Conservation (phyloP, 345 rosid genomes). For the Eucalyptus victrix region DNA sequence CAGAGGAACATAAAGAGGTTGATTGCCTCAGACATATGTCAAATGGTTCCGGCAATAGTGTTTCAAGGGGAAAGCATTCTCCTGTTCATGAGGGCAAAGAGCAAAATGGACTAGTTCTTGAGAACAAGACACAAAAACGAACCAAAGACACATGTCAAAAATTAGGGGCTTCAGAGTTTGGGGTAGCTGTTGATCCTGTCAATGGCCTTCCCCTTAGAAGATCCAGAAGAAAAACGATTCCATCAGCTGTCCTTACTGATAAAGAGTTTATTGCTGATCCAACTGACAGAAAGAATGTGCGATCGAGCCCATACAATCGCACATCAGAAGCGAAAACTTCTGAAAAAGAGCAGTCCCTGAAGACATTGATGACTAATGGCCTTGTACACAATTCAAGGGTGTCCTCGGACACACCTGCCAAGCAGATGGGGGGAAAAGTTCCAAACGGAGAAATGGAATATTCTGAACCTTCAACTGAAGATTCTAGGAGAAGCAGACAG, state of each 20-base stretch:
- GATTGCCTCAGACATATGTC: neutral
- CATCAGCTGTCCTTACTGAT: neutral
- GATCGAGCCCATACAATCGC: neutral
- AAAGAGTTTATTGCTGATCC: neutral
- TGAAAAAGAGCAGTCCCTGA: neutral
- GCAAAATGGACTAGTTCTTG: neutral
- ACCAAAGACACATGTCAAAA: neutral
- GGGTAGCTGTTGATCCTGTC: conserved; percentile 1
- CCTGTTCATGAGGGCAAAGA: neutral
- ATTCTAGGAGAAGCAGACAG: neutral
- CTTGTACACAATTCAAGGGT: neutral
- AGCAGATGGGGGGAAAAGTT: neutral
- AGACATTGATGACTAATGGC: neutral
- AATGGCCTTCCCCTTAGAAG: conserved; percentile 3
- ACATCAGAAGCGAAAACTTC: neutral
- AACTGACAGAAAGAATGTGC: neutral
- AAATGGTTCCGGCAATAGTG: neutral
- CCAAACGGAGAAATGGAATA: neutral
- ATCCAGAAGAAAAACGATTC: conserved; percentile 7
- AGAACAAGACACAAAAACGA: neutral
- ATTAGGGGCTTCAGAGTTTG: neutral
- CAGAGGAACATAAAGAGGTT: neutral
- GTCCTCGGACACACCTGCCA: neutral
- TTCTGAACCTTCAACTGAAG: neutral
- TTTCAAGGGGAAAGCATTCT: conserved; percentile 1